A percentile compares a stretch with the other conserved stretches of the same genome.
These are phyloP conservation scores for Osmanthus fragrans DNA, from an alignment of 257 asterid species.

Conservation along the genomic window DNA sequence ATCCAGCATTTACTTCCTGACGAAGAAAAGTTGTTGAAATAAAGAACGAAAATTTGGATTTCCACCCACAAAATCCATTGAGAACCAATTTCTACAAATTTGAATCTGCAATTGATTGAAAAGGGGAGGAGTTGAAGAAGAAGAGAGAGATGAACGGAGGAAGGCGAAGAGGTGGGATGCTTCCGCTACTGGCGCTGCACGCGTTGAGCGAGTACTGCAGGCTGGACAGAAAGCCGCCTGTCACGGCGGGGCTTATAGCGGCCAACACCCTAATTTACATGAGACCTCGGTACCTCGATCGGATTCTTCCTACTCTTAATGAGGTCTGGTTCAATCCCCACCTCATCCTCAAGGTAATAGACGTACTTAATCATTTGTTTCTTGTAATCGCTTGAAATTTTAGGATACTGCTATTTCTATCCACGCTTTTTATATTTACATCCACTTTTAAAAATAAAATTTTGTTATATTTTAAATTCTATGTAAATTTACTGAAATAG, in stretches of 20 bases:
- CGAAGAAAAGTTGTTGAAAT: not conserved
- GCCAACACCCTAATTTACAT: slow-evolving; percentile 74
- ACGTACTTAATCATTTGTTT: not conserved
- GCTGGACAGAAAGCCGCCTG: slow-evolving; percentile 76
- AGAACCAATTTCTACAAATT: not conserved
- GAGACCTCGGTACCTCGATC: slow-evolving; percentile 56
- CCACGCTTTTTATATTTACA: too few species aligned
- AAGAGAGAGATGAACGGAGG: slow-evolving; percentile 49
- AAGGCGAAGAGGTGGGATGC: slow-evolving; percentile 60
- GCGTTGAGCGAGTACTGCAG: slow-evolving; percentile 67
- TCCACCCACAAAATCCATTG: not conserved
- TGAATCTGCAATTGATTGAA: not conserved
- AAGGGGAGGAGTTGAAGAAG: not conserved
- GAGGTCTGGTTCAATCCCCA: slow-evolving; percentile 86
- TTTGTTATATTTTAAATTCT: too few species aligned
- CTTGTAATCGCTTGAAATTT: not conserved
- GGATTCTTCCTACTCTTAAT: slow-evolving; percentile 58
- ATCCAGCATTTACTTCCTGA: not conserved
- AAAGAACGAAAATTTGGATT: not conserved
- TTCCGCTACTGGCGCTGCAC: slow-evolving; percentile 66
- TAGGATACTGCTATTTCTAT: too few species aligned
- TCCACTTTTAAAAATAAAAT: too few species aligned
- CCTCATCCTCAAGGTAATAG: slow-evolving; percentile 75
- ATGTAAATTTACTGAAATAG: too few species aligned
- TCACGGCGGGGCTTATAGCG: slow-evolving; percentile 78